A percentile compares a stretch with the other conserved stretches of the same genome.
Evolutionary conservation across 768 basidiomycete species (phyloP).

Genomic region (Termitomyces sp.): DNA sequence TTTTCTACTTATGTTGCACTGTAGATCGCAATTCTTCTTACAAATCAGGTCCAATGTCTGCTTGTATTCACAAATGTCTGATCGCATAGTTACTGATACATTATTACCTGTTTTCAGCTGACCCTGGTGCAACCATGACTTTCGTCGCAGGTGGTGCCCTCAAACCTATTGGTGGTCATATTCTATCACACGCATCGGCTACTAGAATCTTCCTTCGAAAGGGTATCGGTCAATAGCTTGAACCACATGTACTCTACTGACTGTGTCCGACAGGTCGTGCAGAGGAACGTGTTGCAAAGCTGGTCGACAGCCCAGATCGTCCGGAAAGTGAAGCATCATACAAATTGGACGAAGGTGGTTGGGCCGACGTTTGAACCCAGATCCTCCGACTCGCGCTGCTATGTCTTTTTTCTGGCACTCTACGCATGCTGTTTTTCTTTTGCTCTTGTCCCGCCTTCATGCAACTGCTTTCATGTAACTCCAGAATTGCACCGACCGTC

Average conservation of each 20-base stretch:
- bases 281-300: conserved; percentile 85
- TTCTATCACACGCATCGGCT: conserved; percentile 84
- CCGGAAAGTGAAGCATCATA: conserved; percentile 91
- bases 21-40: conserved; percentile 80
- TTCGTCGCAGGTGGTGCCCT: conserved; percentile 92
- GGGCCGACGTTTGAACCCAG: conserved; percentile 66
- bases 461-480: not conserved
- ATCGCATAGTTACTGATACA: not conserved
- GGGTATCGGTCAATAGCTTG: conserved; percentile 35
- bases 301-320: conserved; percentile 85
- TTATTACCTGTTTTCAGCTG: conserved; percentile 41
- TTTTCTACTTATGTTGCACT: conserved; percentile 10
- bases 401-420: not conserved
- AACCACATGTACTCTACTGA: not conserved
- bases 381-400: not conserved
- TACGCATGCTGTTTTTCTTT: not conserved
- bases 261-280: conserved; percentile 51
- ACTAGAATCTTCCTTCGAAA: conserved; percentile 85
- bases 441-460: not conserved
- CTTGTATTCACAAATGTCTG: not conserved
- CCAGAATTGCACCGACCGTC: not conserved
- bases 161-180: conserved; percentile 89
- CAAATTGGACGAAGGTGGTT: conserved; percentile 87
- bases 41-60: conserved; percentile 89
- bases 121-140: conserved; percentile 92